Evolutionary conservation across 2,329 filamentous ascomycete species (phyloP).

Genomic region (Penicillium sp.): DNA sequence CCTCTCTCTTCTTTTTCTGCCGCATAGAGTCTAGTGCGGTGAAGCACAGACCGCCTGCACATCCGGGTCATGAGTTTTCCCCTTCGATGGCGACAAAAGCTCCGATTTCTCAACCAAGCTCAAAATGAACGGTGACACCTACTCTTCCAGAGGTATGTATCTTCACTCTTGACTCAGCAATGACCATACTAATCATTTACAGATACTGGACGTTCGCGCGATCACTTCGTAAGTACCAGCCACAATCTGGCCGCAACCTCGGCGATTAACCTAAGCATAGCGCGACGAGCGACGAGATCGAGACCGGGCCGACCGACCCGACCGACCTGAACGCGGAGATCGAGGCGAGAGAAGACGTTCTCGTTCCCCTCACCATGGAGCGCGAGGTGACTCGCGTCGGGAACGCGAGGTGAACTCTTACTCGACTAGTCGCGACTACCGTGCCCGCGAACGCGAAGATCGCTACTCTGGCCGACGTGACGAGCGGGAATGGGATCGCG

Average conservation of each 20-base stretch:
- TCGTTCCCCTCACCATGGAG: slow-evolving; percentile 77
- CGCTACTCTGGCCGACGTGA: slow-evolving; percentile 74
- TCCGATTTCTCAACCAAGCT: slow-evolving; percentile 21
- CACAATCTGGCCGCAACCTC: slow-evolving; percentile 5
- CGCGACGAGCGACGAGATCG: slow-evolving; percentile 52
- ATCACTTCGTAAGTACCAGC: slow-evolving; percentile 52
- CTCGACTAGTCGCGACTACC: slow-evolving; percentile 87
- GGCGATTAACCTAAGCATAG: slow-evolving; percentile 28
- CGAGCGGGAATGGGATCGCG: slow-evolving; percentile 68
- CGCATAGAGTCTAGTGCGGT: slow-evolving; percentile 25
- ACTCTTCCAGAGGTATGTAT: slow-evolving; percentile 71
- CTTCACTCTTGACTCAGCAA: neutral
- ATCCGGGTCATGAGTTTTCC: slow-evolving; percentile 35
- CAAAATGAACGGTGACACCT: slow-evolving; percentile 83
- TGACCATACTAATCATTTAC: slow-evolving; percentile 27
- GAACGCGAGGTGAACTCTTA: slow-evolving; percentile 82
- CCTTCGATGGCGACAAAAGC: slow-evolving; percentile 23
- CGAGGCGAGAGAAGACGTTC: slow-evolving; percentile 72
- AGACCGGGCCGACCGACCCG: slow-evolving; percentile 52
- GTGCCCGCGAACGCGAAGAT: slow-evolving; percentile 91
- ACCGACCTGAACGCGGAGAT: slow-evolving; percentile 46
- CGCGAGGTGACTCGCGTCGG: slow-evolving; percentile 62
- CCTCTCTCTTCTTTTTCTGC: slow-evolving; percentile 2
- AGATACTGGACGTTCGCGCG: slow-evolving; percentile 56
- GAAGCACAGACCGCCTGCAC: slow-evolving; percentile 15